Evolutionary conservation across 495 filamentous ascomycete genomes (phyloP).

Genomic region (Hypomontagnella monticulosa): DNA sequence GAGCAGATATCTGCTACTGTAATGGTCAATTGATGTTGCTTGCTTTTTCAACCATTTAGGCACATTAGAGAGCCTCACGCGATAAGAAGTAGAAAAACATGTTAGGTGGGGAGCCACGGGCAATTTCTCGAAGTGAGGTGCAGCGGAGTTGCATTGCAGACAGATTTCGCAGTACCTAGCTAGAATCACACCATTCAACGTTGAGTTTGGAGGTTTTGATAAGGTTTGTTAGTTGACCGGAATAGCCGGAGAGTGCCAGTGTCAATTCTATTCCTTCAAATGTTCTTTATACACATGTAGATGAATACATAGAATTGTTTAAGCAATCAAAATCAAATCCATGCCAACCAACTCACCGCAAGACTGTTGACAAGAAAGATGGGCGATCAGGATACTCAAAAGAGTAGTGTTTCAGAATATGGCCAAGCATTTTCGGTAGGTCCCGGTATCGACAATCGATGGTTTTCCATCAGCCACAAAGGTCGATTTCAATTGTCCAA

Average conservation of each 20-base stretch:
- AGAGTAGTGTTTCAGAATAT: too few relatives aligned
- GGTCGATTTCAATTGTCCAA: too few relatives aligned
- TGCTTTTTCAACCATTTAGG: constrained; percentile 25
- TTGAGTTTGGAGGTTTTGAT: constrained; percentile 17
- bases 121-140: constrained; percentile 4
- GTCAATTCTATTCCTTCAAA: neutral
- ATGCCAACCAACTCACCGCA: too few relatives aligned
- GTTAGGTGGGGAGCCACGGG: constrained; percentile 8
- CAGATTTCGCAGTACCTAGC: constrained; percentile 21
- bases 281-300: too few relatives aligned
- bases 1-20: neutral
- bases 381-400: too few relatives aligned
- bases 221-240: constrained; percentile 16
- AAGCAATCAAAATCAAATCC: too few relatives aligned
- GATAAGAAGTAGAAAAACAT: constrained; percentile 25
- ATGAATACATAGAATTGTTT: too few relatives aligned
- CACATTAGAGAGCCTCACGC: constrained; percentile 33
- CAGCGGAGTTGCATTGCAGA: constrained; percentile 31
- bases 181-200: constrained; percentile 32
- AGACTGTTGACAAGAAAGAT: too few relatives aligned
- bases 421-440: too few relatives aligned
- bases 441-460: too few relatives aligned
- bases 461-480: too few relatives aligned
- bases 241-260: constrained; percentile 9
- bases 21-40: neutral